Conservation (phyloP, 2,329 filamentous ascomycete species). For the Ambrosiella cleistominuta region DNA sequence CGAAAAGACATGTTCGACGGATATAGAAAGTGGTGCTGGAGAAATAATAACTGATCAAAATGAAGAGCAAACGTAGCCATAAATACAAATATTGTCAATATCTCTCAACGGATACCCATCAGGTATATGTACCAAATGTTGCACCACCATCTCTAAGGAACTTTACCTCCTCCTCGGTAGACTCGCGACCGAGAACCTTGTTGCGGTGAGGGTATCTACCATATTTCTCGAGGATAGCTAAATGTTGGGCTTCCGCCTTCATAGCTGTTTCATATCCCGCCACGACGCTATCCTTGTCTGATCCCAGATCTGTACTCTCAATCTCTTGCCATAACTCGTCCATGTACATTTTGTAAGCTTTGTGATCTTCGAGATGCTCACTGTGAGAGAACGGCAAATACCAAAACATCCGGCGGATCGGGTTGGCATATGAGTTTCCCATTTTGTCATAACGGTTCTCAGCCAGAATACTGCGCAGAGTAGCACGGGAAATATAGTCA, state of each 20-base stretch:
- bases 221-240: conserved; percentile 32
- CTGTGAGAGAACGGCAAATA: conserved; percentile 43
- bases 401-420: conserved; percentile 35
- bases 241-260: conserved; percentile 26
- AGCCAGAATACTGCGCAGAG: conserved; percentile 19
- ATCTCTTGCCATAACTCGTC: conserved; percentile 16
- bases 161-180: conserved; percentile 30
- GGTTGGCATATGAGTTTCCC: conserved; percentile 16
- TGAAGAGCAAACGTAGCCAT: not conserved
- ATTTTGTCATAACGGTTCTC: conserved; percentile 17
- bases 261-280: not conserved
- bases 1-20: not conserved
- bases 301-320: not conserved
- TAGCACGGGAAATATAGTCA: conserved; percentile 33
- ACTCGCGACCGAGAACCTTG: conserved; percentile 28
- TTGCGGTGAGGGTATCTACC: conserved; percentile 45
- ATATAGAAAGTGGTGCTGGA: not conserved
- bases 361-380: conserved; percentile 30
- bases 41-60: conserved; percentile 12
- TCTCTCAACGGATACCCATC: too few species aligned
- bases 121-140: conserved; percentile 19
- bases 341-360: conserved; percentile 20
- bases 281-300: conserved; percentile 15
- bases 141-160: conserved; percentile 30
- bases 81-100: not conserved